phyloP scores from a whole-genome alignment of 2,329 filamentous ascomycete species.

The Cercospora sp. region DNA sequence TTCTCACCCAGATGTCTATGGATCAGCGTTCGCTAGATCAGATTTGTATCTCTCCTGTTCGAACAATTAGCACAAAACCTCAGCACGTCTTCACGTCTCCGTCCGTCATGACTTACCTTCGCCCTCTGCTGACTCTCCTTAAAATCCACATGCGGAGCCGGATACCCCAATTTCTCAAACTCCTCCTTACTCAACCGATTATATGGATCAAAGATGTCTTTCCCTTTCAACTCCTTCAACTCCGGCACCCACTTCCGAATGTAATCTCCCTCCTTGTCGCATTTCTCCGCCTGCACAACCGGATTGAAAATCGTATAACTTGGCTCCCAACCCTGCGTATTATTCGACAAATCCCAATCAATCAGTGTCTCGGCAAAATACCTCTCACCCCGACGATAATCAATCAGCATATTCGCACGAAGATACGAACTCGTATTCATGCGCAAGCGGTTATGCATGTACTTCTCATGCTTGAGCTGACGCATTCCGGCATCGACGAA shows the following conservation, averaged over 20 bases:
- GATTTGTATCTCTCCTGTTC: slow-evolving; percentile 18
- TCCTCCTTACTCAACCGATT: slow-evolving; percentile 48
- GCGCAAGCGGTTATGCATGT: slow-evolving; percentile 55
- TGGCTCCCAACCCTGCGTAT: slow-evolving; percentile 56
- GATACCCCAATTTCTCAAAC: slow-evolving; percentile 52
- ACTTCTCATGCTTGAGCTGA: slow-evolving; percentile 51
- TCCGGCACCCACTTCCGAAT: slow-evolving; percentile 84
- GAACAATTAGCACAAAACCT: not conserved
- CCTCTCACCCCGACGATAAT: slow-evolving; percentile 53
- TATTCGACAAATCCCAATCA: slow-evolving; percentile 52
- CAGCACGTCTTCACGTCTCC: slow-evolving; percentile 42
- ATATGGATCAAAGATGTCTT: slow-evolving; percentile 53
- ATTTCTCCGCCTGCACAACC: slow-evolving; percentile 76
- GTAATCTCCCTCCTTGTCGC: slow-evolving; percentile 75
- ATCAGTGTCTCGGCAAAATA: slow-evolving; percentile 55
- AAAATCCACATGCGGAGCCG: slow-evolving; percentile 49
- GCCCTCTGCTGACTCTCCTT: slow-evolving; percentile 46
- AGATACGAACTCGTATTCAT: slow-evolving; percentile 55
- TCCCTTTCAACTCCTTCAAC: slow-evolving; percentile 55
- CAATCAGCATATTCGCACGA: slow-evolving; percentile 52
- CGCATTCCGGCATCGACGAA: slow-evolving; percentile 57
- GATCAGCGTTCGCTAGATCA: slow-evolving; percentile 21
- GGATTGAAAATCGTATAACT: slow-evolving; percentile 59
- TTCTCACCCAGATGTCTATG: not conserved
- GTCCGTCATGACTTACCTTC: slow-evolving; percentile 29